Evolutionary conservation across 805 yeast species (phyloP), one percentile per base, ranked within the genome.

Genomic region (Candida yuanshanica): DNA sequence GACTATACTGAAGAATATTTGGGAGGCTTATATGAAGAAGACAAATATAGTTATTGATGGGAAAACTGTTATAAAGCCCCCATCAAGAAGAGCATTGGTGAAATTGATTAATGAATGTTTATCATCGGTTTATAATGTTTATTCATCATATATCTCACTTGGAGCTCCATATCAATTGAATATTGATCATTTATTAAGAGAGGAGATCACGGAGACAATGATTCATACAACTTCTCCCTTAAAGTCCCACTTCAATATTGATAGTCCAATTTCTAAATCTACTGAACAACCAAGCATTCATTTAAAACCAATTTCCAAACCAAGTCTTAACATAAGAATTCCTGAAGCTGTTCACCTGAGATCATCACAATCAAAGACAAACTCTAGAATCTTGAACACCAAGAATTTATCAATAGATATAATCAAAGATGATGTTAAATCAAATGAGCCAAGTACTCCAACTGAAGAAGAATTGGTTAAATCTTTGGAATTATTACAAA

Each of bases 111-210:
- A 72, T 39, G 77, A 72, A 38, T 77, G 87, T 47, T 56, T 81
- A 12, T 74, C 83, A 3, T 65, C 70, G 43, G 81, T 82, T 0
- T 83, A 79, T 58, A 72, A 71, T 37, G 76, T 87, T 23, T 86
- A 75, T 56, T 72, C 82, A 7, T 71, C 83, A 0, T 86, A 76
- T 57, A 66, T 88, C 37, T 71, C 82, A 13, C 60, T 69, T 16
- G 83, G 83, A 14, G 75, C 95, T 0, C 83, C 90, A 0, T 77
- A 70, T 48, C 81, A 80, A 42, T 63, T 88, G 25, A 88, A 88
- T 51, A 77, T 88, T 37, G 82, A 81, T 46, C 79, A 75, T 51
- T 52, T 47, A 9, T 53, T 79, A 31, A 64, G 79, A 45, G 69
- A 64, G 27, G 55, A 65, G 29, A 71, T 79, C 20, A 60, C 72